Percentiles rank a stretch among this genome's conserved stretches.
phyloP scores from a whole-genome alignment of 305 asterid species.

The Striga hermonthica region DNA sequence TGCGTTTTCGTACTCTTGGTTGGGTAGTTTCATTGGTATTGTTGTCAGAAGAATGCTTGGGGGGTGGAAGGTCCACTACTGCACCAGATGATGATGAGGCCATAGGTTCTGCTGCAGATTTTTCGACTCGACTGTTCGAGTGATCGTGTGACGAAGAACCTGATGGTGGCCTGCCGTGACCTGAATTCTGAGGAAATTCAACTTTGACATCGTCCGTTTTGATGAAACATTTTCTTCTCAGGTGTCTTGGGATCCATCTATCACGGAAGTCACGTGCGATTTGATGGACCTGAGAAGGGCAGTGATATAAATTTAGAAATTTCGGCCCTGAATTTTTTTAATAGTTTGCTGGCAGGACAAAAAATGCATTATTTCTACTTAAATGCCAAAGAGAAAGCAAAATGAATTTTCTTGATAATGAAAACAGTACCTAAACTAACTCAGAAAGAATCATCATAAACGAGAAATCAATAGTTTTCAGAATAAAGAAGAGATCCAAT shows the following conservation, averaged over 20 bases:
- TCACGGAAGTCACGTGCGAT: slow-evolving; percentile 82
- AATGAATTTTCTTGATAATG: too few relatives aligned
- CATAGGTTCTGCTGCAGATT: slow-evolving; percentile 43
- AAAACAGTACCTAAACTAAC: not conserved
- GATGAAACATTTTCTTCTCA: slow-evolving; percentile 48
- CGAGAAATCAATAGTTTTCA: too few relatives aligned
- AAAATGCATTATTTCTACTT: not conserved
- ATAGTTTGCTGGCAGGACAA: too few relatives aligned
- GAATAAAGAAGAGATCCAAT: too few relatives aligned
- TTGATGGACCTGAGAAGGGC: slow-evolving; percentile 67
- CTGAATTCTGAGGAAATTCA: slow-evolving; percentile 36
- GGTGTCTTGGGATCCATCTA: slow-evolving; percentile 64
- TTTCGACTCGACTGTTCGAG: slow-evolving; percentile 41
- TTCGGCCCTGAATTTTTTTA: too few relatives aligned
- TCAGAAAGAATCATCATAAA: not conserved
- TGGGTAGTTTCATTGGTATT: slow-evolving; percentile 31
- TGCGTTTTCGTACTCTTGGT: slow-evolving; percentile 59
- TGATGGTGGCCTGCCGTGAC: slow-evolving; percentile 33
- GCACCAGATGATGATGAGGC: slow-evolving; percentile 2
- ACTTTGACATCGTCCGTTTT: slow-evolving; percentile 47
- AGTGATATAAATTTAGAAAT: not conserved
- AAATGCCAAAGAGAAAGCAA: too few relatives aligned
- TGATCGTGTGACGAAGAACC: slow-evolving; percentile 21
- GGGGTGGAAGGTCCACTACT: too few relatives aligned
- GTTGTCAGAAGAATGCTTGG: too few relatives aligned